Percentiles rank a stretch among this genome's conserved stretches.
phyloP scores from a whole-genome alignment of 805 yeast genomes.

The Saccharomycopsis sp. region DNA sequence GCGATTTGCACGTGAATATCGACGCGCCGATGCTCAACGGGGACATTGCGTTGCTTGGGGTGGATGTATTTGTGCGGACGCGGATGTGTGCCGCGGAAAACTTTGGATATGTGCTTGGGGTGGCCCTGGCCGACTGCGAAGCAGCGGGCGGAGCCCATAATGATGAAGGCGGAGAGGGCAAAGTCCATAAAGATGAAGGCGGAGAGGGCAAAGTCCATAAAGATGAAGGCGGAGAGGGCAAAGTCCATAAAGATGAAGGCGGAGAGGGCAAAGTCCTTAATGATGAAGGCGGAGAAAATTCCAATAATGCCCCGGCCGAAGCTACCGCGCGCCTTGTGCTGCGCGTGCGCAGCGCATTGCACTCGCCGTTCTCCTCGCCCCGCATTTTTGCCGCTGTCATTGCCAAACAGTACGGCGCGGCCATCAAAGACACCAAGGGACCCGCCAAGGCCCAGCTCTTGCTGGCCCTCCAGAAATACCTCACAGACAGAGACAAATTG shows the following conservation, averaged over 20 bases:
- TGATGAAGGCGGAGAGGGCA: too few relatives aligned
- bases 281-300: conserved; percentile 29
- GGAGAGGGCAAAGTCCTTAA: too few relatives aligned
- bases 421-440: conserved; percentile 19
- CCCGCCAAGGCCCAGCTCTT: conserved; percentile 2
- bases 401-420: conserved; percentile 57
- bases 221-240: too few relatives aligned
- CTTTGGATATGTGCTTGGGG: conserved; percentile 58
- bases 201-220: too few relatives aligned
- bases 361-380: conserved; percentile 73
- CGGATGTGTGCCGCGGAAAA: conserved; percentile 72
- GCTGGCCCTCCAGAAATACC: conserved; percentile 17
- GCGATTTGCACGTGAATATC: conserved; percentile 66
- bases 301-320: too few relatives aligned
- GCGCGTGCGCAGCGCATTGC: conserved; percentile 35
- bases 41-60: conserved; percentile 80
- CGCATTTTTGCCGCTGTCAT: conserved; percentile 63
- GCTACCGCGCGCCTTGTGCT: conserved; percentile 23
- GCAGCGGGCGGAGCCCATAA: too few relatives aligned
- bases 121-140: conserved; percentile 37
- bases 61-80: conserved; percentile 65
- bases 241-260: too few relatives aligned
- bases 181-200: too few relatives aligned
- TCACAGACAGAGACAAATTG: conserved; percentile 34
- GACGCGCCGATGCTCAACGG: conserved; percentile 92